Conservation (phyloP, 192 early-diverging fungal species). For the Mortierella hygrophila region DNA sequence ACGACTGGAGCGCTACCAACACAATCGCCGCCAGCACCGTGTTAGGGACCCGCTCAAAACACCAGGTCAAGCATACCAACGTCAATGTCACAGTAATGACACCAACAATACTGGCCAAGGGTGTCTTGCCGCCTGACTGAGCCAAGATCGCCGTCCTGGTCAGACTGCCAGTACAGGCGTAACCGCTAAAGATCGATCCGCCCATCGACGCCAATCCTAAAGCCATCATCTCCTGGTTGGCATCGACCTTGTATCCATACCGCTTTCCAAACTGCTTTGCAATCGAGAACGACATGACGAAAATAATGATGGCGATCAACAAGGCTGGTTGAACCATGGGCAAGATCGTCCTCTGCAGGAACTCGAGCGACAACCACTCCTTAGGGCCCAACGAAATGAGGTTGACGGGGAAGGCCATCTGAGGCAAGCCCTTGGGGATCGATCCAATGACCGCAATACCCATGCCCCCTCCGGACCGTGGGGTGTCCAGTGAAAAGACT, state of each 20-base stretch:
- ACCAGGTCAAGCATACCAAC: slow-evolving; percentile 81
- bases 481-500: slow-evolving; percentile 47
- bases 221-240: slow-evolving; percentile 57
- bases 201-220: slow-evolving; percentile 52
- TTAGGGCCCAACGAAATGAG: slow-evolving; percentile 33
- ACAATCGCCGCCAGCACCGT: slow-evolving; percentile 84
- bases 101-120: slow-evolving; percentile 81
- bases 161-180: slow-evolving; percentile 54
- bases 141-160: slow-evolving; percentile 86
- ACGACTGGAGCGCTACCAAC: slow-evolving; percentile 62
- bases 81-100: slow-evolving; percentile 80
- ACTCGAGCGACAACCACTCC: slow-evolving; percentile 41
- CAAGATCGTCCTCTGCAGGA: slow-evolving; percentile 23
- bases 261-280: slow-evolving; percentile 55
- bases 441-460: slow-evolving; percentile 50
- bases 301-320: slow-evolving; percentile 51
- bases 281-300: slow-evolving; percentile 57
- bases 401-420: slow-evolving; percentile 41
- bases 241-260: slow-evolving; percentile 53
- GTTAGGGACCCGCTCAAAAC: slow-evolving; percentile 87
- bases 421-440: slow-evolving; percentile 53
- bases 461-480: slow-evolving; percentile 35
- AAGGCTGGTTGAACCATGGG: slow-evolving; percentile 51
- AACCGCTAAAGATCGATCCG: slow-evolving; percentile 52
- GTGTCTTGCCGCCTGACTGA: slow-evolving; percentile 83